phyloP scores from a whole-genome alignment of 176 grass and related monocot species.

The barley (Hordeum vulgare) region DNA sequence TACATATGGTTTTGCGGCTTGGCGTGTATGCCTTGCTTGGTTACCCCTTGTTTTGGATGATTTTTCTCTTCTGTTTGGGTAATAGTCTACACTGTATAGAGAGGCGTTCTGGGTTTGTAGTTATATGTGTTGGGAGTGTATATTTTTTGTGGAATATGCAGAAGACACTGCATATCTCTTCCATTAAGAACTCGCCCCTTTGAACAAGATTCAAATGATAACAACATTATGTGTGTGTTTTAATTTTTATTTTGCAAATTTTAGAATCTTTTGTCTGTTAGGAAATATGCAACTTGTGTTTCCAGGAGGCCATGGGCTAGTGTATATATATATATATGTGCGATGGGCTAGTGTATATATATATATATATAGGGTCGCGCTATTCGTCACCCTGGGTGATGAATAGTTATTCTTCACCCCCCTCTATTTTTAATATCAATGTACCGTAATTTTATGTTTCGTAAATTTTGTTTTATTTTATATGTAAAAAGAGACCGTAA shows the following conservation, averaged over 20 bases:
- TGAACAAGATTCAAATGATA: neutral
- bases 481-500: no score
- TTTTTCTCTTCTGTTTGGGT: neutral
- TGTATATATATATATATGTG: no score
- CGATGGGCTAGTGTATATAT: no score
- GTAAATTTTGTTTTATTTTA: no score
- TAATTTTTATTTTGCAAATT: neutral
- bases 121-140: neutral
- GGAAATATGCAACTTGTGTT: no score
- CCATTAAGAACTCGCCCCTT: neutral
- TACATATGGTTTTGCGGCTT: neutral
- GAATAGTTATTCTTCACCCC: no score
- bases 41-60: neutral
- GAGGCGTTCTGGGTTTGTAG: neutral
- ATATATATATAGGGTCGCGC: no score
- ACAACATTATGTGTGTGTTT: neutral
- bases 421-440: no score
- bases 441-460: no score
- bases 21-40: neutral
- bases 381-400: no score
- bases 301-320: no score
- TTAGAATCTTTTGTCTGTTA: neutral
- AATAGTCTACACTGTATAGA: conserved; percentile 16
- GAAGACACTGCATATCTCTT: neutral
- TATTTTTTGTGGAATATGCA: neutral